Evolutionary conservation across 2,329 filamentous ascomycete genomes (phyloP).

Genomic region (Boeremia exigua): DNA sequence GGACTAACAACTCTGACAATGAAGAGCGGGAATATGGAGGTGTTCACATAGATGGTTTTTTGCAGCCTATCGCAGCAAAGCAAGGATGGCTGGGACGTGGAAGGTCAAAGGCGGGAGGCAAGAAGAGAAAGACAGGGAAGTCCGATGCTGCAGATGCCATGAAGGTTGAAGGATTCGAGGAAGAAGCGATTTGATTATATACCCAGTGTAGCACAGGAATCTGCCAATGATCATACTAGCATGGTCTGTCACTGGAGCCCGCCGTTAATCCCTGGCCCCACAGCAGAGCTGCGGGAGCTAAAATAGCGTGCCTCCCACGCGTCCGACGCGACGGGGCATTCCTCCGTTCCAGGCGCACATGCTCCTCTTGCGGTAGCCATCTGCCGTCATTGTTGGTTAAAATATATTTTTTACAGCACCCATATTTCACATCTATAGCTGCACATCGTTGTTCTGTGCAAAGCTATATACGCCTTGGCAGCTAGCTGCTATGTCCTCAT

Average conservation of each 20-base stretch:
- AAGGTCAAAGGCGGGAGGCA: slow-evolving; percentile 27
- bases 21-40: slow-evolving; percentile 59
- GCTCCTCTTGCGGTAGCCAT: neutral
- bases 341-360: neutral
- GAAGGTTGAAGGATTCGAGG: neutral
- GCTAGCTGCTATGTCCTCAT: neutral
- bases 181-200: neutral
- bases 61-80: slow-evolving; percentile 59
- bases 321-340: neutral
- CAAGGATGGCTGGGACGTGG: slow-evolving; percentile 36
- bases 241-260: no score
- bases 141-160: neutral
- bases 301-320: slow-evolving; percentile 8
- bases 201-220: neutral
- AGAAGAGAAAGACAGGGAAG: slow-evolving; percentile 9
- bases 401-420: neutral
- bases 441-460: neutral
- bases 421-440: neutral
- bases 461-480: neutral
- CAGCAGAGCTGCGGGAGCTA: neutral
- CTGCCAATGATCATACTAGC: neutral
- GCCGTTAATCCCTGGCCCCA: neutral
- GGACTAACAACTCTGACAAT: slow-evolving; percentile 55
- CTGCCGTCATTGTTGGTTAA: neutral
- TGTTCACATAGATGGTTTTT: slow-evolving; percentile 72